Evolutionary conservation across 2,329 filamentous ascomycete genomes (phyloP), one percentile per base, ranked within the genome.

Genomic region (Drechslerella dactyloides): DNA sequence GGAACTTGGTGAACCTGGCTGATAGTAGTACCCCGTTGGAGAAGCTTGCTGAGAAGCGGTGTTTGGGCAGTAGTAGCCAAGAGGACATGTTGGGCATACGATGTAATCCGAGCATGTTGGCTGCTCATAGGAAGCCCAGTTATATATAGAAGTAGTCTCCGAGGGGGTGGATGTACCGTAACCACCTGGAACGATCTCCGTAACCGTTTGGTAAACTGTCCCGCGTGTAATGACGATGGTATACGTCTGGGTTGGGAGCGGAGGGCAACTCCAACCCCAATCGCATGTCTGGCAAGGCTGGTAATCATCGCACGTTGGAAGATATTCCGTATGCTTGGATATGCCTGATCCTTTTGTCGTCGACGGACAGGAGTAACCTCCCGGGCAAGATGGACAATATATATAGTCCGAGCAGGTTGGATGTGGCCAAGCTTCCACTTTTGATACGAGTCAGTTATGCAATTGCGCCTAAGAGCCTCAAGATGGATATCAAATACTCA

Each of bases 101-200:
- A 69, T 52, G 40, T 69, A 69, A 27, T 69, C 57, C 13, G 65
- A 35, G 44, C 65, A 69, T 40, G 58, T 63, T 4, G 65, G 66
- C 35, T 62, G 65, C 19, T 63, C 58, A 27, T 70, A 70, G 1
- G 54, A 59, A 42, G 59, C 59, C 66, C 53, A 59, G 23, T 70
- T 55, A 33, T 70, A 70, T 37, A 8, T 35, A 6, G 65, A 54
- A 23, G 58, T 58, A 7, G 59, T 60, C 30, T 64, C 48, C 11
- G 54, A 42, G 44, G 54, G 46, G 23, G 21, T 35, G 10, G 54
- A 35, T 33, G 53, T 40, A 17, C 33, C 35, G 23, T 63, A 70
- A 15, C 54, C 52, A 33, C 53, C 58, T 17, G 66, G 59, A 40
- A 70, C 35, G 30, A 37, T 17, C 13, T 70, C 53, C 10, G 66